Conservation (phyloP, 768 basidiomycete species). For the Lactifluus volemus region DNA sequence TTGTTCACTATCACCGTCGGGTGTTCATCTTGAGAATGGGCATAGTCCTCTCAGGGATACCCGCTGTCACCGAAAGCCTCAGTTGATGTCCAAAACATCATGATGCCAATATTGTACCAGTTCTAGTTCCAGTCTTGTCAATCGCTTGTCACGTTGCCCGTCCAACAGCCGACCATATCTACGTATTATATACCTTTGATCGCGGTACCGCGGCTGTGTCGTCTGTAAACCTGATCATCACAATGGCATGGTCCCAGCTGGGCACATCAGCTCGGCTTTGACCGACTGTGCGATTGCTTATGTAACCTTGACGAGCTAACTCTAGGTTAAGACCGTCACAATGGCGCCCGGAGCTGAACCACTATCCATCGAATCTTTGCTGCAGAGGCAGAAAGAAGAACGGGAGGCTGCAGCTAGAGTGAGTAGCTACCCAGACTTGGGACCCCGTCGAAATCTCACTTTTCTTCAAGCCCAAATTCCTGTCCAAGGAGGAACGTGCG, state of each 20-base stretch:
- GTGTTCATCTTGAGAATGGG: background rate
- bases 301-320: background rate
- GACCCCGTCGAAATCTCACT: slow-evolving; percentile 2
- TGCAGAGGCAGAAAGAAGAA: slow-evolving; percentile 81
- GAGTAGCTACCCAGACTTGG: slow-evolving; percentile 5
- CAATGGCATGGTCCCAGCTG: background rate
- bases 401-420: slow-evolving; percentile 90
- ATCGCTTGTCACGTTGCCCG: background rate
- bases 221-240: background rate
- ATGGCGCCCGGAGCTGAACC: slow-evolving; percentile 56
- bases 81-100: background rate
- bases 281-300: background rate
- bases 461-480: slow-evolving; percentile 72
- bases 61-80: background rate
- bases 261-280: too few relatives aligned
- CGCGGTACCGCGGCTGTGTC: background rate
- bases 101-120: background rate
- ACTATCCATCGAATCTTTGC: slow-evolving; percentile 78
- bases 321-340: slow-evolving; percentile 18
- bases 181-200: background rate
- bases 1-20: background rate
- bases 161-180: background rate
- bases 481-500: slow-evolving; percentile 87
- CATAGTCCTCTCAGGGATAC: background rate
- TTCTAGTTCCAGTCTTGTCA: background rate